phyloP scores from a whole-genome alignment of 805 yeast genomes.

The Yamadazyma tumulicola region DNA sequence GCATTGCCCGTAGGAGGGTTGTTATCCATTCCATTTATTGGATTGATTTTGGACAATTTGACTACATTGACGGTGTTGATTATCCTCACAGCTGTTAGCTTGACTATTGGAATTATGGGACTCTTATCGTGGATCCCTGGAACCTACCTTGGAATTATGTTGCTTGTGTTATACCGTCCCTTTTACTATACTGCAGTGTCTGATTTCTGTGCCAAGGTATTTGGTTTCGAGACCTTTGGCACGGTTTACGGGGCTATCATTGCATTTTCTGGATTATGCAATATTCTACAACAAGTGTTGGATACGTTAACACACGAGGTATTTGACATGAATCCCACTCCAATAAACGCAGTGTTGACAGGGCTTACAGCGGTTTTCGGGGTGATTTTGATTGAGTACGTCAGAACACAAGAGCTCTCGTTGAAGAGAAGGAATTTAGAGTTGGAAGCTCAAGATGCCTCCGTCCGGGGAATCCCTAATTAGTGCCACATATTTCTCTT shows the following conservation, averaged over 20 bases:
- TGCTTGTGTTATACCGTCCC: slow-evolving; percentile 82
- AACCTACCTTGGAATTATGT: slow-evolving; percentile 65
- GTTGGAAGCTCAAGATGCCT: slow-evolving; percentile 61
- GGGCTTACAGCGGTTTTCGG: slow-evolving; percentile 54
- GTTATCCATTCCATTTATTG: slow-evolving; percentile 82
- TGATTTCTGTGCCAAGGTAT: slow-evolving; percentile 87
- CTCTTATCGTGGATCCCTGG: slow-evolving; percentile 50
- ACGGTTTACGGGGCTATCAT: slow-evolving; percentile 86
- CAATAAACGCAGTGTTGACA: slow-evolving; percentile 62
- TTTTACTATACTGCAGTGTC: slow-evolving; percentile 90
- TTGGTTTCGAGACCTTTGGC: slow-evolving; percentile 91
- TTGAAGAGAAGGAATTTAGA: slow-evolving; percentile 53
- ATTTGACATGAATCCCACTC: slow-evolving; percentile 74
- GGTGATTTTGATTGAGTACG: slow-evolving; percentile 38
- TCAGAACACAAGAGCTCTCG: slow-evolving; percentile 36
- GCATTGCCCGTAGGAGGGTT: slow-evolving; percentile 90
- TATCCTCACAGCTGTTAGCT: slow-evolving; percentile 52
- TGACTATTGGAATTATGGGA: slow-evolving; percentile 70
- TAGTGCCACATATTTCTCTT: slow-evolving; percentile 11
- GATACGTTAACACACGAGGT: slow-evolving; percentile 68
- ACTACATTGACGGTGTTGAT: slow-evolving; percentile 56
- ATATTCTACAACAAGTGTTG: slow-evolving; percentile 64
- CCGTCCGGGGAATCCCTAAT: slow-evolving; percentile 43
- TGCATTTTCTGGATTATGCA: slow-evolving; percentile 77
- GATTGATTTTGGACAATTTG: slow-evolving; percentile 70